A percentile compares a stretch with the other conserved stretches of the same genome.
Evolutionary conservation across 768 basidiomycete genomes (phyloP).

Genomic region (Calvatia gigantea): DNA sequence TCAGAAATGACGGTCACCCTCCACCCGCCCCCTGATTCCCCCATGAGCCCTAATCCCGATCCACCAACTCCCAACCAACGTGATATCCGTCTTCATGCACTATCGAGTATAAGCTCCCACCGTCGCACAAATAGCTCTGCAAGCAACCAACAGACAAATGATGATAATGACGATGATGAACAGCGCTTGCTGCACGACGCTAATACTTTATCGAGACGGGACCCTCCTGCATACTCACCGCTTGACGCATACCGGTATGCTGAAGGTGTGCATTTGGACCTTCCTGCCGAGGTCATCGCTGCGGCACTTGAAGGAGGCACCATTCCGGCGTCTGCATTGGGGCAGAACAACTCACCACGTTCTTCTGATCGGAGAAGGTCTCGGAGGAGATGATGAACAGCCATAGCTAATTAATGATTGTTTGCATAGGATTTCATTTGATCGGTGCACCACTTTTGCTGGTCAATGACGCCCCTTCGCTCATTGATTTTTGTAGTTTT

Average conservation of each 20-base stretch:
- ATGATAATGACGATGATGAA: conserved; percentile 21
- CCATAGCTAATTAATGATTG: conserved; percentile 9
- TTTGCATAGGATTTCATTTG: conserved; percentile 25
- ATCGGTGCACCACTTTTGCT: conserved; percentile 19
- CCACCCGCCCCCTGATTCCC: conserved; percentile 79
- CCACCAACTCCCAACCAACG: conserved; percentile 82
- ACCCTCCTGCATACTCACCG: conserved; percentile 88
- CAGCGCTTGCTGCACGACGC: conserved; percentile 25
- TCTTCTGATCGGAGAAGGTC: conserved; percentile 54
- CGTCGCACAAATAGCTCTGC: conserved; percentile 33
- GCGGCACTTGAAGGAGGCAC: conserved; percentile 78
- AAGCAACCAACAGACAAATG: conserved; percentile 18
- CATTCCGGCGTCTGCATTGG: conserved; percentile 57
- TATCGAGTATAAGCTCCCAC: conserved; percentile 57
- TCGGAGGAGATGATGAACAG: conserved; percentile 45
- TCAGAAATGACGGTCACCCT: conserved; percentile 67
- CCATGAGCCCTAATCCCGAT: conserved; percentile 66
- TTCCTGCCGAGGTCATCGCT: conserved; percentile 89
- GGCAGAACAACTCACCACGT: conserved; percentile 42
- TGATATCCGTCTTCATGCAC: conserved; percentile 56
- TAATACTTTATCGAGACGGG: conserved; percentile 44
- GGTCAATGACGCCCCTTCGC: not conserved
- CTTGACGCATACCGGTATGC: conserved; percentile 79
- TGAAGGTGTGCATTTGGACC: conserved; percentile 89
- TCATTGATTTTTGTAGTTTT: conserved; percentile 10